A percentile compares a stretch with the other conserved stretches of the same genome.
phyloP scores from a whole-genome alignment of 768 basidiomycete species.

The Mycena pura region DNA sequence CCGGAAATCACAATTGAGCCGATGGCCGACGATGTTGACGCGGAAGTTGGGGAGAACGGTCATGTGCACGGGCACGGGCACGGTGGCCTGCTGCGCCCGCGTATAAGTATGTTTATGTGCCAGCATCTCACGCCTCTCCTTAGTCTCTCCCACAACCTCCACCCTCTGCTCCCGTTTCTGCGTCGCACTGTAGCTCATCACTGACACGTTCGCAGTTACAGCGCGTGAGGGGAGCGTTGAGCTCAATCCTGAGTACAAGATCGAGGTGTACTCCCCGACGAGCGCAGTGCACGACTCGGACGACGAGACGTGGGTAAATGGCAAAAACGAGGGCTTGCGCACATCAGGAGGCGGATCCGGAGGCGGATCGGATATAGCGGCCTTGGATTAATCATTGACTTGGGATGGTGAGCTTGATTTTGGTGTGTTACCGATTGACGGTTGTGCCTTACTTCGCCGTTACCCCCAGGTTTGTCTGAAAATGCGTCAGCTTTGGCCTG shows the following conservation, averaged over 20 bases:
- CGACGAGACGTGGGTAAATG: conserved; percentile 20
- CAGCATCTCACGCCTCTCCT: no score
- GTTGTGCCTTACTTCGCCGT: no score
- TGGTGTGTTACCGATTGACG: no score
- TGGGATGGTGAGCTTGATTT: no score
- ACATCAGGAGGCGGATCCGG: conserved; percentile 1
- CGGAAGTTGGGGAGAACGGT: conserved; percentile 9
- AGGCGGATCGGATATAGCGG: no score
- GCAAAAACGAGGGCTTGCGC: not conserved
- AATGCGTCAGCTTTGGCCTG: no score
- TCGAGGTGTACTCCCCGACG: conserved; percentile 23
- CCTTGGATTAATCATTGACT: no score
- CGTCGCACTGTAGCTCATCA: no score
- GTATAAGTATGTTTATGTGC: conserved; percentile 9
- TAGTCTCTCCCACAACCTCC: no score
- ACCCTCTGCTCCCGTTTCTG: no score
- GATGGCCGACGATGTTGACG: conserved; percentile 17
- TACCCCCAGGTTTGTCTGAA: no score
- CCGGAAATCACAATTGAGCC: conserved; percentile 27
- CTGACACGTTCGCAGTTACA: no score
- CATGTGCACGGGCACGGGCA: not conserved
- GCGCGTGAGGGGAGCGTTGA: conserved; percentile 18
- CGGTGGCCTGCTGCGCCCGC: conserved; percentile 7
- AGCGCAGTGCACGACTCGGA: conserved; percentile 19
- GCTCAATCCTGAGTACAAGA: conserved; percentile 27